Conservation (phyloP, 2,329 filamentous ascomycete species). For the Ascosphaera aggregata region DNA sequence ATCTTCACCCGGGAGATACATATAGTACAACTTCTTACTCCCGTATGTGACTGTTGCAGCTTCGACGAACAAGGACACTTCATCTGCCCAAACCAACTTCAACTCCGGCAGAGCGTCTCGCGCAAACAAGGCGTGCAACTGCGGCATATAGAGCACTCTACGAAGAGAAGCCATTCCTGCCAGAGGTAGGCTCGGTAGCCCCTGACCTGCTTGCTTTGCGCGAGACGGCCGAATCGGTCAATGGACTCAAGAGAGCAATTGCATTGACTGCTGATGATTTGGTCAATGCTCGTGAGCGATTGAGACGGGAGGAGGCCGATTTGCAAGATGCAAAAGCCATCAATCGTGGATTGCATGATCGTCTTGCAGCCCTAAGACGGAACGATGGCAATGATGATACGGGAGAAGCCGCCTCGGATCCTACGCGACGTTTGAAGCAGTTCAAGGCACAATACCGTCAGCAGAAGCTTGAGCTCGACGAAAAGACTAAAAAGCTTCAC, state of each 20-base stretch:
- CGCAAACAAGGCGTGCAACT: constrained; percentile 31
- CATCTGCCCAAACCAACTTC: constrained; percentile 11
- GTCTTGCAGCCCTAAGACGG: constrained; percentile 30
- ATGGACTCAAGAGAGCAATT: constrained; percentile 39
- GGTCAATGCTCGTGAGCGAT: constrained; percentile 13
- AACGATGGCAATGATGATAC: neutral
- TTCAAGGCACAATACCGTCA: constrained; percentile 35
- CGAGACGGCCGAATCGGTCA: constrained; percentile 38
- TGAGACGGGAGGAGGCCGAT: constrained; percentile 23
- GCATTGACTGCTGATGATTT: constrained; percentile 19
- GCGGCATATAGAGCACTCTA: constrained; percentile 42
- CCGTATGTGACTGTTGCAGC: neutral
- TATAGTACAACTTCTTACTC: too few species aligned
- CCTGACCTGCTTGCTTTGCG: constrained; percentile 50
- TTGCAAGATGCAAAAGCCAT: constrained; percentile 26
- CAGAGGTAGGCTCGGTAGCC: constrained; percentile 40
- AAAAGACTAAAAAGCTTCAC: constrained; percentile 36
- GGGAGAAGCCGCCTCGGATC: constrained; percentile 14
- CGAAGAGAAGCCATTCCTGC: constrained; percentile 39
- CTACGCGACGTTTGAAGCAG: constrained; percentile 38
- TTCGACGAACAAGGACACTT: constrained; percentile 1
- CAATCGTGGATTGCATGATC: constrained; percentile 24
- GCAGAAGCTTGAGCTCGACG: constrained; percentile 36
- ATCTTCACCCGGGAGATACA: too few species aligned
- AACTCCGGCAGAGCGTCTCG: constrained; percentile 13